Evolutionary conservation across 225 moss, liverwort and hornwort genomes (phyloP).

Genomic region (Antitrichia curtipendula): DNA sequence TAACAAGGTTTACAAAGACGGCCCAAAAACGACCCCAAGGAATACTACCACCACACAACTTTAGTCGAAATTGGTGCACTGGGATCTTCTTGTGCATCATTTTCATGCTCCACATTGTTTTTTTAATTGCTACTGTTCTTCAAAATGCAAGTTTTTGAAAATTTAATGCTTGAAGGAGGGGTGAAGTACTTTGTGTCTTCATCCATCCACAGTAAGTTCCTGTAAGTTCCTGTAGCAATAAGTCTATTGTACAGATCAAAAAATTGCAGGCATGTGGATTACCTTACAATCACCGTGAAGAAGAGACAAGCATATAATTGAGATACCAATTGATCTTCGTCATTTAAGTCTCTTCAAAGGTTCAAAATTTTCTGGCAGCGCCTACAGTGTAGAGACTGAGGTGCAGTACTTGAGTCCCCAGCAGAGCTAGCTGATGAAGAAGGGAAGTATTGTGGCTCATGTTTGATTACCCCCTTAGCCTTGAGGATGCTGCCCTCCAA

Average conservation of each 20-base stretch:
- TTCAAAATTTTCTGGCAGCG: not conserved
- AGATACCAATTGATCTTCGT: slow-evolving; percentile 1
- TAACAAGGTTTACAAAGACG: rapidly evolving
- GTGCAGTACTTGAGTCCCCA: not conserved
- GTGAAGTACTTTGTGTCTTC: not conserved
- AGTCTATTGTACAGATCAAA: not conserved
- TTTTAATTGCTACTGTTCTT: not conserved
- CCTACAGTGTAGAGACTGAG: not conserved
- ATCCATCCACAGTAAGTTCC: not conserved
- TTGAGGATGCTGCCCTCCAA: too few species aligned
- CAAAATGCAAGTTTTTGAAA: not conserved
- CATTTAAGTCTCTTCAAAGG: not conserved
- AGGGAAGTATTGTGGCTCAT: not conserved
- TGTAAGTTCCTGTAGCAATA: not conserved
- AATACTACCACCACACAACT: not conserved
- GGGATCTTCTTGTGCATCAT: too few species aligned
- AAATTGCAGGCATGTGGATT: not conserved
- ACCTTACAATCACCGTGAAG: not conserved
- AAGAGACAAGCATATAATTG: not conserved
- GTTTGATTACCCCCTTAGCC: too few species aligned
- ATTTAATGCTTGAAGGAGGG: not conserved
- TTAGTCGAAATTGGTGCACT: not conserved
- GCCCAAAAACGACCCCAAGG: not conserved
- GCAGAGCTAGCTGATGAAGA: not conserved
- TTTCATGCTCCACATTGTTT: not conserved